These are phyloP conservation scores for Fusarium sp. DNA, from an alignment of 2,329 filamentous ascomycete genomes.

Conservation along the genomic window DNA sequence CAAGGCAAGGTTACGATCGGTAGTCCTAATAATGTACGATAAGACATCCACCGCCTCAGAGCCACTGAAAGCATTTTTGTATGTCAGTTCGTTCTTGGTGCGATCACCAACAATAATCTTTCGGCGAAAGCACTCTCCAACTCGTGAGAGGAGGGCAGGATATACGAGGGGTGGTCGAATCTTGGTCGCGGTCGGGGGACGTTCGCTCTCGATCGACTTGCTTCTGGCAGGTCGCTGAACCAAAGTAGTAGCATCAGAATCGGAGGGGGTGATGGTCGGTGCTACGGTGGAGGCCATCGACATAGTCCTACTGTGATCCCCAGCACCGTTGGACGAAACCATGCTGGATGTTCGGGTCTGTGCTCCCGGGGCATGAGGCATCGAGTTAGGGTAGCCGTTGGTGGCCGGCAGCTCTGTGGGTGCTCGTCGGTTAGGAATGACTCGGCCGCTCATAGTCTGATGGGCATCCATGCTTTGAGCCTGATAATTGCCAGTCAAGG, in stretches of 20 bases:
- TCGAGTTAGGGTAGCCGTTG: constrained; percentile 55
- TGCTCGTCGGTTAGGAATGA: constrained; percentile 80
- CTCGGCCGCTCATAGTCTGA: constrained; percentile 92
- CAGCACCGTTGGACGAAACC: constrained; percentile 65
- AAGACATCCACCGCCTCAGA: constrained; percentile 96
- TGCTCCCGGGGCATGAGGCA: constrained; percentile 63
- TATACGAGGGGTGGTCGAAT: constrained; percentile 88
- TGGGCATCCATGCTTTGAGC: constrained; percentile 81
- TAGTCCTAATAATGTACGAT: constrained; percentile 96
- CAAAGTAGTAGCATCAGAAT: constrained; percentile 65
- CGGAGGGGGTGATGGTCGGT: constrained; percentile 75
- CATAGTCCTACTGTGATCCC: constrained; percentile 76
- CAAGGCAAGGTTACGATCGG: constrained; percentile 92
- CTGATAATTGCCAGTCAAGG: constrained; percentile 82
- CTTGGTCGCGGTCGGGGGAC: constrained; percentile 68
- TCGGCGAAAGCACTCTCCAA: constrained; percentile 91
- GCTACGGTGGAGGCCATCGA: constrained; percentile 91
- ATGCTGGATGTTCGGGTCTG: constrained; percentile 73
- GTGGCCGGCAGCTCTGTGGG: constrained; percentile 57
- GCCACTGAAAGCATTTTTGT: constrained; percentile 97
- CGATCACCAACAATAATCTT: constrained; percentile 88
- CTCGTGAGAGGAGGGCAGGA: constrained; percentile 91
- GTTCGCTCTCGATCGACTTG: constrained; percentile 67
- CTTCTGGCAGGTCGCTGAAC: constrained; percentile 70
- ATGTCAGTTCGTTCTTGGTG: constrained; percentile 96